These are phyloP conservation scores for Saccharomycopsis fibuligera DNA, from an alignment of 805 yeast species.

Conservation along the genomic window DNA sequence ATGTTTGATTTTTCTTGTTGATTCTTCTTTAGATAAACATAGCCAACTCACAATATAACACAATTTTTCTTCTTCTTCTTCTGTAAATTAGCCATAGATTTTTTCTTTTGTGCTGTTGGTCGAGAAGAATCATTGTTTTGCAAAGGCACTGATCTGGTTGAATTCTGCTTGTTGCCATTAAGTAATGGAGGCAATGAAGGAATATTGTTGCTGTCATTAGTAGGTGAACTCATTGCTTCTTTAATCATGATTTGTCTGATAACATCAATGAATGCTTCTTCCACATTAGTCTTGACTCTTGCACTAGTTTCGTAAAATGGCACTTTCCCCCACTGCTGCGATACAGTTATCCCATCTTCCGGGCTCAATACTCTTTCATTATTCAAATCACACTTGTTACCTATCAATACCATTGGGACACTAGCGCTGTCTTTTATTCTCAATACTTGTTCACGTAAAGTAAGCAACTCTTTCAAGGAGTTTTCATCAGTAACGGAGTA, in stretches of 20 bases:
- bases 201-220: conserved; percentile 2
- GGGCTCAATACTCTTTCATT: conserved; percentile 70
- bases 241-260: conserved; percentile 84
- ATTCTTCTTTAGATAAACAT: too few species aligned
- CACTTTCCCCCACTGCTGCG: conserved; percentile 77
- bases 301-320: conserved; percentile 95
- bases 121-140: too few species aligned
- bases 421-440: conserved; percentile 69
- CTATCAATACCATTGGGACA: conserved; percentile 87
- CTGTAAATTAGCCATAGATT: conserved; percentile 18
- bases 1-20: too few species aligned
- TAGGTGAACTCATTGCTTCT: conserved; percentile 34
- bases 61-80: conserved; percentile 19
- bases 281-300: conserved; percentile 81
- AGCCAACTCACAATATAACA: conserved; percentile 18
- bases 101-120: conserved; percentile 14
- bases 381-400: conserved; percentile 82
- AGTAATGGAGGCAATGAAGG: conserved; percentile 8
- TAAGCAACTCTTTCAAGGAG: conserved; percentile 71
- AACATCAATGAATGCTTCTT: conserved; percentile 82
- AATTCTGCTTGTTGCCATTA: neutral
- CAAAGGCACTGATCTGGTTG: neutral
- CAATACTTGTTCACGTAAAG: conserved; percentile 76
- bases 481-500: conserved; percentile 75
- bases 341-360: conserved; percentile 76